A percentile compares a stretch with the other conserved stretches of the same genome.
These are phyloP conservation scores for Populus pruinosa DNA, from an alignment of 345 rosid genomes.

Conservation along the genomic window DNA sequence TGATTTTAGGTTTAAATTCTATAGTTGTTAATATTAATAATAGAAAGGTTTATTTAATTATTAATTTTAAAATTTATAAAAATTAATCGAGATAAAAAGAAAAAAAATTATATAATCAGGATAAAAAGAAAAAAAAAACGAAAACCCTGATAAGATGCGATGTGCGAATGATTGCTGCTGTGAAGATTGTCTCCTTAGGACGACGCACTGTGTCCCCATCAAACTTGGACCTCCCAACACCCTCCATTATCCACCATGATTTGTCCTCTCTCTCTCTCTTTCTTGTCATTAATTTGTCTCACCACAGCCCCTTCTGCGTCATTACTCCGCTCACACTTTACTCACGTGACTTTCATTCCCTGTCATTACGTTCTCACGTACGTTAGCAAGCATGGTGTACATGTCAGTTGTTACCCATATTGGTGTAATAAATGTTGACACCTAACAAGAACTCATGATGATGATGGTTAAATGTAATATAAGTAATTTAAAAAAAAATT, in stretches of 20 bases:
- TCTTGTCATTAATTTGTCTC: conserved; percentile 27
- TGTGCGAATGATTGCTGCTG: conserved; percentile 52
- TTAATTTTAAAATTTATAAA: no score
- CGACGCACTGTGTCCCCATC: conserved; percentile 32
- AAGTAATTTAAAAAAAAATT: no score
- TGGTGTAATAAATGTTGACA: not conserved
- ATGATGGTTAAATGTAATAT: no score
- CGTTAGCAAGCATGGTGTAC: not conserved
- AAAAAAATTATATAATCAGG: no score
- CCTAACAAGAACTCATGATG: not conserved
- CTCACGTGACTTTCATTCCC: conserved; percentile 33
- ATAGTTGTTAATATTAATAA: no score
- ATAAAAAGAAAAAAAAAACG: not conserved
- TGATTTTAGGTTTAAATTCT: no score
- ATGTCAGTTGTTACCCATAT: not conserved
- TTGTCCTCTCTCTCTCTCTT: not conserved
- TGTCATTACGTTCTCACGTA: not conserved
- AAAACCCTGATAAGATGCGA: conserved; percentile 21
- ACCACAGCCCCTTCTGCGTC: not conserved
- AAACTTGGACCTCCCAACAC: not conserved
- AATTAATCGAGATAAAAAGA: no score
- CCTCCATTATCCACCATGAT: not conserved
- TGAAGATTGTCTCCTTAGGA: conserved; percentile 34
- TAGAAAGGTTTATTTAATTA: no score
- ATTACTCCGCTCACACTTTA: conserved; percentile 17